Evolutionary conservation across 257 asterid genomes (phyloP).

Genomic region (Rauvolfia tetraphylla): DNA sequence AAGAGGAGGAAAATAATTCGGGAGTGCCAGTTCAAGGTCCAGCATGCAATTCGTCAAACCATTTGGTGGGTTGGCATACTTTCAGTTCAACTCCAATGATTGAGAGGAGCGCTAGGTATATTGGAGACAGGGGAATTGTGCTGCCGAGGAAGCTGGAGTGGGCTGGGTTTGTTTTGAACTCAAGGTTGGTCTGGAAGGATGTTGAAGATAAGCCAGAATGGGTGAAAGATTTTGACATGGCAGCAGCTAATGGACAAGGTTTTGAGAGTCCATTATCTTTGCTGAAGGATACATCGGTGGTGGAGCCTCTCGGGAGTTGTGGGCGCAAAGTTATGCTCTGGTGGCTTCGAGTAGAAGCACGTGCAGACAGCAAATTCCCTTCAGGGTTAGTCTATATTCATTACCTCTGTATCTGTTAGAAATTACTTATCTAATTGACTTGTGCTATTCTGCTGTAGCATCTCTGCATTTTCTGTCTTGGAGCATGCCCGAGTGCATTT

Average conservation of each 20-base stretch:
- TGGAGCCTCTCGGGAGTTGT: slow-evolving; percentile 95
- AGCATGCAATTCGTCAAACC: slow-evolving; percentile 78
- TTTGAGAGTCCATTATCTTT: slow-evolving; percentile 68
- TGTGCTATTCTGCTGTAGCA: background rate
- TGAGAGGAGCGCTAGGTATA: slow-evolving; percentile 63
- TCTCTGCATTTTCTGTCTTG: background rate
- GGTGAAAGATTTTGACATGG: slow-evolving; percentile 68
- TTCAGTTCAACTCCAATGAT: slow-evolving; percentile 44
- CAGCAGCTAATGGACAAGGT: slow-evolving; percentile 46
- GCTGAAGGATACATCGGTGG: slow-evolving; percentile 63
- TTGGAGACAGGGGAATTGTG: slow-evolving; percentile 85
- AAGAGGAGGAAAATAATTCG: slow-evolving; percentile 44
- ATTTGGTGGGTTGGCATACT: slow-evolving; percentile 83
- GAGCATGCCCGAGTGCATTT: background rate
- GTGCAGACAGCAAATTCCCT: slow-evolving; percentile 96
- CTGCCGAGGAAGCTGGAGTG: slow-evolving; percentile 90
- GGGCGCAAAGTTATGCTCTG: slow-evolving; percentile 85
- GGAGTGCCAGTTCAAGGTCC: slow-evolving; percentile 90
- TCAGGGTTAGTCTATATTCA: slow-evolving; percentile 61
- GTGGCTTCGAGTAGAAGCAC: slow-evolving; percentile 99
- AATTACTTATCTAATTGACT: background rate
- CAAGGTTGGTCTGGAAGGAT: slow-evolving; percentile 84
- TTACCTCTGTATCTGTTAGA: slow-evolving; percentile 13
- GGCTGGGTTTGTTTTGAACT: slow-evolving; percentile 87
- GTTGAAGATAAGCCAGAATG: slow-evolving; percentile 62